Evolutionary conservation across 2,329 filamentous ascomycete genomes (phyloP), one percentile per base, ranked within the genome.

Genomic region (Coniochaeta sp.): DNA sequence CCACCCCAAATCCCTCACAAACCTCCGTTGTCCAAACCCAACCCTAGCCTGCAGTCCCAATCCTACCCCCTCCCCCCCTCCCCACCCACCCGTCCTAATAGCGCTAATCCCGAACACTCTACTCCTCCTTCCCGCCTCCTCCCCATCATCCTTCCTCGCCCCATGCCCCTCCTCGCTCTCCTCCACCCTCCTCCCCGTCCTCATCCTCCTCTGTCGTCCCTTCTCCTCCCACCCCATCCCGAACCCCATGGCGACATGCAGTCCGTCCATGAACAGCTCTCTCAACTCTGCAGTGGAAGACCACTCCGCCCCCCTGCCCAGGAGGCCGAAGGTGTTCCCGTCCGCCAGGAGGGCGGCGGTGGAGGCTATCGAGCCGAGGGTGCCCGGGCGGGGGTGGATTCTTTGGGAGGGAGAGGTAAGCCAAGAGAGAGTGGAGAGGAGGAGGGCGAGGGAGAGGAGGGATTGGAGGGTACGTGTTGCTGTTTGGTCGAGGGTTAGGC

Each of bases 311-410:
- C 58, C 61, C 3, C 60, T 54, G 2, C 57, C 56, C 6, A 66
- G 56, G 30, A 61, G 56, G 1, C 62, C 60, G 27, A 68, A 58
- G 3, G 71, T 52, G 52, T 71, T 70, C 1, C 68, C 69, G 24
- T 70, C 69, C 1, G 62, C 67, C 3, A 71, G 59, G 22, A 71
- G 57, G 1, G 66, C 65, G 0, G 65, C 65, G 18, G 65, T 53
- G n/a, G 65, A 66, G n/a, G 68, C 69, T 48, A 71, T 67, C 24
- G 61, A 67, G 3, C 63, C 64, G 8, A 62, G 63, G 7, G 60
- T 56, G 1, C 63, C 59, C 14, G 69, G 67, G 12, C 69, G 58
- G 3, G 58, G 60, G 7, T 60, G 59, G 2, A 60, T 58, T 2
- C 60, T 50, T 67, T 67, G 70, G 0, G 64, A 56, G 6, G 60